Base-by-base conservation (phyloP, 352 stramenopile species). In the Thraustotheca clavata region DNA sequence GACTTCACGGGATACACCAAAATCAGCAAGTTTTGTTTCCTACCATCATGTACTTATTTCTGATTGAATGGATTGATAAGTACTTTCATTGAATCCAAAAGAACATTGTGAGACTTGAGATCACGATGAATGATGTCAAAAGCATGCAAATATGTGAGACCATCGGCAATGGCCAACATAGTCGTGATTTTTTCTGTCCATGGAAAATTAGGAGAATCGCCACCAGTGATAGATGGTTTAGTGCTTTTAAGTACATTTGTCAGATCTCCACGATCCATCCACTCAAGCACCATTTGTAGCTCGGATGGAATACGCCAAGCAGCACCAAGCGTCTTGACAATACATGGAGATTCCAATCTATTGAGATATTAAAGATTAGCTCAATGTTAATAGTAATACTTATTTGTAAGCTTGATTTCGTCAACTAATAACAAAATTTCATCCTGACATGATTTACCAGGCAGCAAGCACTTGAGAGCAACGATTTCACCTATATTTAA, bases 1-100 rank as follows among this genome's bases (percentile, higher is more conserved):
- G n/a, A 24, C 33, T 54, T 65, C 57, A 6, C 57, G 35, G 6
- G 57, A 39, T 5, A 35, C 57, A 14, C 57, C 57, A 68, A 90
- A 90, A 69, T 90, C 80, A 38, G 77, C 88, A n/a, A 90, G 68
- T 41, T 90, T 90, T 8, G 57, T 65, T n/a, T 46, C 57, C 57
- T 61, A 48, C 18, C 32, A 11, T 39, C 8, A 60, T 18, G 3
- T 16, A 4, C 20, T 60, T 9, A 46, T n/a, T n/a, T n/a, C n/a
- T n/a, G n/a, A 60, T 4, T 36, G 11, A 39, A 49, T 8, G 31
- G 3, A n/a, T 14, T 9, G n/a, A 11, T 36, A 32, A 43, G 20
- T 12, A 61, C 52, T 39, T 65, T 65, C 16, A 26, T 34, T 20
- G 57, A 49, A 20, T 65, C 57, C 36, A 65, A 18, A 4, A 65